Evolutionary conservation across 2,329 filamentous ascomycete species (phyloP).

Genomic region (Mycosphaerella sp.): DNA sequence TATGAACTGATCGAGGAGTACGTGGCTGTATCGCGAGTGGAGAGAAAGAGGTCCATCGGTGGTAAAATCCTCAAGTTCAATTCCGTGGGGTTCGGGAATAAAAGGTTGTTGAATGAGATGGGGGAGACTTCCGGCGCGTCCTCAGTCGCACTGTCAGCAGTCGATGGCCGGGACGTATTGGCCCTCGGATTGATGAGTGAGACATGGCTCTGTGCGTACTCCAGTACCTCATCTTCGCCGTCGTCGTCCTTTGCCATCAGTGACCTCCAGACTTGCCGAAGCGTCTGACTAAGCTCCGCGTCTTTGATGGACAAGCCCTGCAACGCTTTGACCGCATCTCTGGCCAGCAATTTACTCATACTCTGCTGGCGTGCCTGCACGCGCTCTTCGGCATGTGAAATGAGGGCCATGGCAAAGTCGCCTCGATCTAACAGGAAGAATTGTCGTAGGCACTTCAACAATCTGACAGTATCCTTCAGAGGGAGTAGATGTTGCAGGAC

Average conservation of each 20-base stretch:
- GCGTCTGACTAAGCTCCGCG: constrained; percentile 70
- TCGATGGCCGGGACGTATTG: constrained; percentile 33
- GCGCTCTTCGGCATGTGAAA: constrained; percentile 75
- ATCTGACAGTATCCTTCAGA: constrained; percentile 65
- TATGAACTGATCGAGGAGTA: constrained; percentile 88
- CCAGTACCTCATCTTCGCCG: constrained; percentile 63
- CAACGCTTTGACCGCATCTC: constrained; percentile 47
- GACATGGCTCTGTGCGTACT: constrained; percentile 72
- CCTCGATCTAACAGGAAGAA: constrained; percentile 84
- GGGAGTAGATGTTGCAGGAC: constrained; percentile 78
- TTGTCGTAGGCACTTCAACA: constrained; percentile 69
- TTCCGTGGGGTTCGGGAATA: constrained; percentile 69
- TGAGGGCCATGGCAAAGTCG: constrained; percentile 83
- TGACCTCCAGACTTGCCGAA: constrained; percentile 71
- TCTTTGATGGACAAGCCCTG: constrained; percentile 70
- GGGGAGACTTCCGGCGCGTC: constrained; percentile 38
- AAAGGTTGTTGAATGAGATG: constrained; percentile 66
- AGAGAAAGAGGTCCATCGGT: constrained; percentile 82
- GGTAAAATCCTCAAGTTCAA: constrained; percentile 67
- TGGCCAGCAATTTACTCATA: constrained; percentile 48
- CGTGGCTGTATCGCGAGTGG: constrained; percentile 63
- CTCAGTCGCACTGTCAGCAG: constrained; percentile 35
- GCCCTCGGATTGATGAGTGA: constrained; percentile 57
- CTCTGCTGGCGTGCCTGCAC: constrained; percentile 65
- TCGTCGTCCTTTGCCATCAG: constrained; percentile 76